phyloP scores from a whole-genome alignment of 2,329 filamentous ascomycete species.

The Colletotrichum spinosum region DNA sequence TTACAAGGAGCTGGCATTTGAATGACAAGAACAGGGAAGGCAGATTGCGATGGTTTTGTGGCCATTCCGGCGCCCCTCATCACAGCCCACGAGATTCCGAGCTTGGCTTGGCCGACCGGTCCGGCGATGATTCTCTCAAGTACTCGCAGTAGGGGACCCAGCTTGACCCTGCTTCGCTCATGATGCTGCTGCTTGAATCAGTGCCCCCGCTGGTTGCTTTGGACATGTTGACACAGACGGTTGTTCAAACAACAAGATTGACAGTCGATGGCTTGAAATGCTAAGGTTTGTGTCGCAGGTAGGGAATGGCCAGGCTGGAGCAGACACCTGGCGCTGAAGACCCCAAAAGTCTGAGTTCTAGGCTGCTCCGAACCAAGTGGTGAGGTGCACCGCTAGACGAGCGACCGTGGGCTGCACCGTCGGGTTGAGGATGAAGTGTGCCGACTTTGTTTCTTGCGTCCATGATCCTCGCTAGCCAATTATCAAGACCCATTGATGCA shows the following conservation, averaged over 20 bases:
- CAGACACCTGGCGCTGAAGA: conserved; percentile 18
- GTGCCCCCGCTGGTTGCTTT: neutral
- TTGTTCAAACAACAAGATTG: neutral
- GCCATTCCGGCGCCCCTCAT: conserved; percentile 8
- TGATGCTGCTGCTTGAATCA: conserved; percentile 1
- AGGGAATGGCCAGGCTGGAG: conserved; percentile 30
- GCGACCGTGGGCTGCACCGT: conserved; percentile 20
- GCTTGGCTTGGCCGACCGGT: neutral
- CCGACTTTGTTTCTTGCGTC: conserved; percentile 17
- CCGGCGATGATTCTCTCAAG: no score
- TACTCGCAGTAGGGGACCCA: neutral
- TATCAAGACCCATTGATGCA: conserved; percentile 17
- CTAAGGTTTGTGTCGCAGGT: conserved; percentile 10
- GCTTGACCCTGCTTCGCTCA: conserved; percentile 3
- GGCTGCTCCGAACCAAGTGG: conserved; percentile 26
- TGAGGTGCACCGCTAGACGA: conserved; percentile 23
- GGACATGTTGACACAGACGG: neutral
- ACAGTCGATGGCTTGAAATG: conserved; percentile 7
- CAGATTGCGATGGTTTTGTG: conserved; percentile 24
- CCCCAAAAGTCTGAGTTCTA: conserved; percentile 34
- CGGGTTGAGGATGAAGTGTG: conserved; percentile 16
- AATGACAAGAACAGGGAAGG: conserved; percentile 18
- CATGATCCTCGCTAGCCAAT: conserved; percentile 29
- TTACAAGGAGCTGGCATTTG: conserved; percentile 5
- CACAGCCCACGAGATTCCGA: conserved; percentile 11